These are phyloP conservation scores for Arthrobotrys pseudoclavata DNA, from an alignment of 2,329 filamentous ascomycete genomes.

Conservation along the genomic window DNA sequence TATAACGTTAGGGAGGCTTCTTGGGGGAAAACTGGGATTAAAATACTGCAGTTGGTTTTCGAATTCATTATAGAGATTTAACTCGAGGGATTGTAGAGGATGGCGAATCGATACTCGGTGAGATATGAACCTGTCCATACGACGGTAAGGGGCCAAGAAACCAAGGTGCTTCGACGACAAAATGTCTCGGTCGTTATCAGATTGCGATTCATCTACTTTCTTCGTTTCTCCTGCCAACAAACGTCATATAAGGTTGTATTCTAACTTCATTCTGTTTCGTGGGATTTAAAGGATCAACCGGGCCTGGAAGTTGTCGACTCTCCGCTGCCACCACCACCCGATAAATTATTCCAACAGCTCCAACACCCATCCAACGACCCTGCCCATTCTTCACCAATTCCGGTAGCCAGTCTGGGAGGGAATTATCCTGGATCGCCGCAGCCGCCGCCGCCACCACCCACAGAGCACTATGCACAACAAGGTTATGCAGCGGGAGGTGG, in stretches of 20 bases:
- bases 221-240: conserved; percentile 27
- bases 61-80: not conserved
- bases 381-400: conserved; percentile 43
- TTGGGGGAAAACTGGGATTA: not conserved
- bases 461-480: conserved; percentile 36
- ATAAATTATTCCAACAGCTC: conserved; percentile 39
- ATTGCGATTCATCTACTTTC: conserved; percentile 19
- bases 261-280: not conserved
- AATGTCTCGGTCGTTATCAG: conserved; percentile 26
- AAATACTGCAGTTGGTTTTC: not conserved
- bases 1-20: conserved; percentile 16
- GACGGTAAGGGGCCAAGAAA: conserved; percentile 57
- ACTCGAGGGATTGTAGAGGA: conserved; percentile 18
- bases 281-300: conserved; percentile 43
- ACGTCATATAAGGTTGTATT: not conserved
- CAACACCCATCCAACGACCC: conserved; percentile 33
- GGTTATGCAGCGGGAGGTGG: conserved; percentile 14
- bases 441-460: conserved; percentile 32
- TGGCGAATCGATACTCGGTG: conserved; percentile 54
- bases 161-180: conserved; percentile 23
- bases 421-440: conserved; percentile 16
- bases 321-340: conserved; percentile 18
- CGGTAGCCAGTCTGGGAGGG: conserved; percentile 11
- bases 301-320: conserved; percentile 46
- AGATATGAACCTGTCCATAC: conserved; percentile 60